Base-by-base conservation (phyloP, 2,329 filamentous ascomycete genomes). In the Ambrosiella cleistominuta region DNA sequence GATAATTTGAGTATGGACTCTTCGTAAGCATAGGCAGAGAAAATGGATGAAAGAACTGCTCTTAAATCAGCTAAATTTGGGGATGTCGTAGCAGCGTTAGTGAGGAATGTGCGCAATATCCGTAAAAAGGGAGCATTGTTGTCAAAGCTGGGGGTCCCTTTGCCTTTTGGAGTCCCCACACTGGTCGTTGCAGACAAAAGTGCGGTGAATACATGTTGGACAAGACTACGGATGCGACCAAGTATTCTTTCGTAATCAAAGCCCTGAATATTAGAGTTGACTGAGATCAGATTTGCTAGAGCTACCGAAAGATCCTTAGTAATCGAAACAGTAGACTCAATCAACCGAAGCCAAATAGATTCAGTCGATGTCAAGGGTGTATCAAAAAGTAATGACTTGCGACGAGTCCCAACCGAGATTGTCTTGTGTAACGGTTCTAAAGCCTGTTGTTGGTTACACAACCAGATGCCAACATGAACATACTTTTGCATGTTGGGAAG, bases 1-100 rank as follows among this genome's bases (percentile, higher is more conserved):
- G 93, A 88, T 2, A 98, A 79, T 1, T 79, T 77, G 17, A 98
- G 77, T 13, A 98, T 86, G 0, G 86, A 90, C 68, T 91, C 87
- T 69, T 98, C 93, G 67, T 97, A 96, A 0, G 89, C 85, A 67
- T 98, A 98, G 0, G 93, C 91, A 0, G 91, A 83, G 70, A 98
- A 97, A 58, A 98, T 91, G 11, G 90, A 93, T 0, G 81, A 75
- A 1, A 98, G 78, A 0, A 97, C 90, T 6, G 80, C 80, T 50
- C 93, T 85, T 2, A 98, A 77, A 66, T 97, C 89, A 1, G 88
- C 84, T 1, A 98, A 75, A 11, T 86, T 94, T 0, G 93, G 90
- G 0, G 89, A 94, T 15, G 84, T 82, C 27, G 80, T 78, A 0
- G 88, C 85, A 0, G 90, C 91, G 51, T 88, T 82, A 0, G 85